Evolutionary conservation across 2,329 filamentous ascomycete species (phyloP).

Genomic region (Pseudogymnoascus sp.): DNA sequence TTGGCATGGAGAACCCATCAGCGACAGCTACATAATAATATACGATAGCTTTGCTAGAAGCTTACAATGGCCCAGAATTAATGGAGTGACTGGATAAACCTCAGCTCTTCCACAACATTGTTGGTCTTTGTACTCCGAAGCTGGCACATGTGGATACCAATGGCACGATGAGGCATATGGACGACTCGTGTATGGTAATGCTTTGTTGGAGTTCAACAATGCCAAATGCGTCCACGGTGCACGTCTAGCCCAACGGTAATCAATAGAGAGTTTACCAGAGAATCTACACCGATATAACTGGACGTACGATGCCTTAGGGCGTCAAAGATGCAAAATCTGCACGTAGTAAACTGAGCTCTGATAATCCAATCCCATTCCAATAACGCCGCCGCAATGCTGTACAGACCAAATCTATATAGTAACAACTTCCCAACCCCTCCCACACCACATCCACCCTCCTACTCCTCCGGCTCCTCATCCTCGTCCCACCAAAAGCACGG

Average conservation of each 20-base stretch:
- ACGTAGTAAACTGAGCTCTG: not conserved
- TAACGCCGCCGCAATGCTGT: conserved; percentile 1
- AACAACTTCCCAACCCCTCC: not conserved
- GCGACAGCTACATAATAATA: not conserved
- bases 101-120: not conserved
- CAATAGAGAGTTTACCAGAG: not conserved
- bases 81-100: not conserved
- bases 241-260: not conserved
- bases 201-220: not conserved
- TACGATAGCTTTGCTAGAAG: not conserved
- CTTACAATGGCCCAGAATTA: not conserved
- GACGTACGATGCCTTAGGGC: not conserved
- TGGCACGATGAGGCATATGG: not conserved
- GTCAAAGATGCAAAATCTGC: not conserved
- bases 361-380: not conserved
- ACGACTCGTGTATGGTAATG: not conserved
- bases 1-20: not conserved
- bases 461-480: conserved; percentile 15
- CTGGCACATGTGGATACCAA: not conserved
- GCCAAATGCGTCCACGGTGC: not conserved
- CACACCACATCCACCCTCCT: not conserved
- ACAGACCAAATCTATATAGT: not conserved
- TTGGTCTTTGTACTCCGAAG: not conserved
- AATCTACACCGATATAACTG: not conserved
- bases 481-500: conserved; percentile 53